phyloP scores from a whole-genome alignment of 108 stramenopile species.

The Cyclotella baltica region DNA sequence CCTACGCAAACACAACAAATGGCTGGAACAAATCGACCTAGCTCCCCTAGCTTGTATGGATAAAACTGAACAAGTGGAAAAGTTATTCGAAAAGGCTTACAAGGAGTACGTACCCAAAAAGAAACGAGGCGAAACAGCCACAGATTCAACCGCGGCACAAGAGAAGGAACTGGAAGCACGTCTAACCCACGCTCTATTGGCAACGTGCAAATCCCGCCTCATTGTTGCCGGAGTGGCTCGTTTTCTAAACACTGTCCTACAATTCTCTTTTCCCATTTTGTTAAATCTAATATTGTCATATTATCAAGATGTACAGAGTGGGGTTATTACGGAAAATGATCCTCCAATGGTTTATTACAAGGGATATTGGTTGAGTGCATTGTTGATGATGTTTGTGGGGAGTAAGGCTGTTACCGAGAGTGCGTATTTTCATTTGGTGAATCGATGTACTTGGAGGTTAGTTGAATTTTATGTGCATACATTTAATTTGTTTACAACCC shows the following conservation, averaged over 20 bases:
- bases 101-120: slow-evolving; percentile 30
- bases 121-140: slow-evolving; percentile 6
- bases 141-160: slow-evolving; percentile 33
- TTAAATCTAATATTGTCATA: slow-evolving; percentile 69
- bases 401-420: slow-evolving; percentile 77
- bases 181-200: slow-evolving; percentile 43
- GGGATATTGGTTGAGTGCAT: slow-evolving; percentile 76
- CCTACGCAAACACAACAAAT: slow-evolving; percentile 45
- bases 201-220: slow-evolving; percentile 62
- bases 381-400: slow-evolving; percentile 65
- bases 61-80: slow-evolving; percentile 45
- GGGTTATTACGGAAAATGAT: slow-evolving; percentile 51
- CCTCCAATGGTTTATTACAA: slow-evolving; percentile 59
- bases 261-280: slow-evolving; percentile 76
- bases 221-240: slow-evolving; percentile 62
- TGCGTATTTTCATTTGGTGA: slow-evolving; percentile 69
- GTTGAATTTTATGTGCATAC: background rate
- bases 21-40: slow-evolving; percentile 66
- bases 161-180: slow-evolving; percentile 47
- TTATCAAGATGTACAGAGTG: slow-evolving; percentile 67
- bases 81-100: slow-evolving; percentile 65
- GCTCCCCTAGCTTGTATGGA: slow-evolving; percentile 65
- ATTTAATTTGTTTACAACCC: too few relatives aligned
- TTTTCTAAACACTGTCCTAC: slow-evolving; percentile 63
- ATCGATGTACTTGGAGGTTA: slow-evolving; percentile 59